Base-by-base conservation (phyloP, 2,329 filamentous ascomycete species). In the Botrytis deweyae region DNA sequence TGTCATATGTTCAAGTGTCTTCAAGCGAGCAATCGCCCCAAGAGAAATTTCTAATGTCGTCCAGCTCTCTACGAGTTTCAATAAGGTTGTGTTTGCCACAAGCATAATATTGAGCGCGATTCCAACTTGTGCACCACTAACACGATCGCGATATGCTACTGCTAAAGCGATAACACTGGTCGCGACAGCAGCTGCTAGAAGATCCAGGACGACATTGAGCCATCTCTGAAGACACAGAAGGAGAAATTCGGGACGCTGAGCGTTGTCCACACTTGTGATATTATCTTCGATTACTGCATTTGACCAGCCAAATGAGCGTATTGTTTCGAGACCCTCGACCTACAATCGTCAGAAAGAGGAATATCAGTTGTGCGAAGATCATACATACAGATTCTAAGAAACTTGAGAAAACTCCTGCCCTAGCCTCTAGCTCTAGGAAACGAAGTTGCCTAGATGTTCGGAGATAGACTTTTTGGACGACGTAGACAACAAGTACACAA, bases 391-490 rank as follows among this genome's bases (percentile, higher is more conserved):
- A 82, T 76, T 86, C 84, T 6, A 85, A 72, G 29, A 86, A 82
- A 63, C 78, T 81, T 0, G 81, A 82, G 61, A 70, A 76, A 0
- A 90, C 81, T 0, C 88, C 88, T 0, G 86, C 86, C 76, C 91
- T 90, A 1, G 87, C 85, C 78, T 91, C 89, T 1, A 91, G 84
- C 64, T 91, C 89, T 18, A 91, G 80, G 33, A 89, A 83, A 67
- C 89, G 84, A 12, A 91, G 79, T 78, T 91, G 89, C 0, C 88
- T 82, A 0, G 88, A 90, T 0, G 89, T 91, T 0, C 87, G 84
- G 3, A 91, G 83, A 76, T 91, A 91, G 67, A 89, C 84, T 70
- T 83, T 86, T 75, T 90, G 88, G 0, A 90, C 80, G 3, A 83
- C 74, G 72, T 85, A 90, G 0, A 90, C 74, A 0, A 85, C 74